Evolutionary conservation across 495 filamentous ascomycete genomes (phyloP), one percentile per base, ranked within the genome.

Genomic region (Penicillium steckii): DNA sequence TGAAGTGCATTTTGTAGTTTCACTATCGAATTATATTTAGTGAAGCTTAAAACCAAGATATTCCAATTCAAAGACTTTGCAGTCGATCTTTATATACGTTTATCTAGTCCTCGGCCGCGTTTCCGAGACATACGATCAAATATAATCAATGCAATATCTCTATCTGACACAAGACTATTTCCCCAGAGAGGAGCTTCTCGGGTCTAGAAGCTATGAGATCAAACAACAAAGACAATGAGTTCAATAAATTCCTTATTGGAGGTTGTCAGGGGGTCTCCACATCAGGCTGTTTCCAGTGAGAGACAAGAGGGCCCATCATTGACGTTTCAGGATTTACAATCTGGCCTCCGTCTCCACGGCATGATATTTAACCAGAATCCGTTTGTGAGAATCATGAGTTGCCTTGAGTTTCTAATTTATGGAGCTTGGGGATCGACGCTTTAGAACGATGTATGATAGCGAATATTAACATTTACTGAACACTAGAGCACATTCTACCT

Each of bases 1-100:
- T 43, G 50, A 57, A 57, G 15, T 58, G 50, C 64, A 67, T 67
- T 44, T 54, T 57, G 60, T 18, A 32, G 18, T 22, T 29, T 44
- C 17, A 22, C 2, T 17, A 23, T 19, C 23, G 15, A 23, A 41
- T 41, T 41, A 19, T 9, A 5, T 19, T 37, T 37, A 37, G 33
- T 37, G 15, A 15, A 15, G 8, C n/a, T n/a, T n/a, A n/a, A n/a
- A n/a, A n/a, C n/a, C n/a, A n/a, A n/a, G n/a, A n/a, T n/a, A n/a
- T n/a, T n/a, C n/a, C n/a, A n/a, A n/a, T n/a, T n/a, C n/a, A n/a
- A n/a, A n/a, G n/a, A n/a, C n/a, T 7, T 22, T 41, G 17, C 12
- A 24, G 19, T 23, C 23, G 18, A 41, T 23, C 21, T 41, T 21
- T 12, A 41, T 41, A 23, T 13, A 3, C 38, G 38, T 21, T 3